Percentiles rank a stretch among this genome's conserved stretches.
Conservation (phyloP, 345 rosid species). For the Corchorus capsularis region DNA sequence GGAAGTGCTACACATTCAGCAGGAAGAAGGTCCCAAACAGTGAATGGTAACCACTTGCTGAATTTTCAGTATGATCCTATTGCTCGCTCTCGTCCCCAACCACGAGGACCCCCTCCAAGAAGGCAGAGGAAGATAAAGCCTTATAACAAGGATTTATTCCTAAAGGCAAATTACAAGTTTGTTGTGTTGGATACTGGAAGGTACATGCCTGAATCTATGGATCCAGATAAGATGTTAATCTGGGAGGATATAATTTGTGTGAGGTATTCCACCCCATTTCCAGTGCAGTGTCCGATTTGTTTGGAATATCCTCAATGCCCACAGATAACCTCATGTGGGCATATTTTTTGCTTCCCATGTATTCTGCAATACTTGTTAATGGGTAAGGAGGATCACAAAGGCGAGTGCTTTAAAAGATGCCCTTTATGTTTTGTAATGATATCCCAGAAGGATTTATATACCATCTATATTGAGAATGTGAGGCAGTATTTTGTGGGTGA, state of each 20-base stretch:
- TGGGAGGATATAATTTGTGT: conserved; percentile 95
- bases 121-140: conserved; percentile 69
- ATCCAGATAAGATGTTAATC: conserved; percentile 83
- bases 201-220: conserved; percentile 64
- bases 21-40: conserved; percentile 73
- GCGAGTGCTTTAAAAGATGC: conserved; percentile 72
- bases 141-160: conserved; percentile 87
- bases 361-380: conserved; percentile 72
- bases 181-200: conserved; percentile 79
- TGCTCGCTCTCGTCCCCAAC: conserved; percentile 53
- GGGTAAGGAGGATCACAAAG: conserved; percentile 69
- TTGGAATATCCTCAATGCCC: conserved; percentile 91
- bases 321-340: conserved; percentile 97
- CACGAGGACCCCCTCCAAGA: conserved; percentile 55
- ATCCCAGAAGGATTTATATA: conserved; percentile 76
- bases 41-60: conserved; percentile 81
- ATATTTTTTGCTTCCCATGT: conserved; percentile 94
- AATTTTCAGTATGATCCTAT: conserved; percentile 95
- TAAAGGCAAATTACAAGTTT: conserved; percentile 95
- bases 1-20: conserved; percentile 46
- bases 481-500: conserved; percentile 65
- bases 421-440: conserved; percentile 93
- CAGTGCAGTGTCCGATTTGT: conserved; percentile 94
- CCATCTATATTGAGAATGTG: conserved; percentile 74
- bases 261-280: conserved; percentile 74